Evolutionary conservation across 495 filamentous ascomycete genomes (phyloP), one percentile per base, ranked within the genome.

Genomic region (Aspergillus steynii): DNA sequence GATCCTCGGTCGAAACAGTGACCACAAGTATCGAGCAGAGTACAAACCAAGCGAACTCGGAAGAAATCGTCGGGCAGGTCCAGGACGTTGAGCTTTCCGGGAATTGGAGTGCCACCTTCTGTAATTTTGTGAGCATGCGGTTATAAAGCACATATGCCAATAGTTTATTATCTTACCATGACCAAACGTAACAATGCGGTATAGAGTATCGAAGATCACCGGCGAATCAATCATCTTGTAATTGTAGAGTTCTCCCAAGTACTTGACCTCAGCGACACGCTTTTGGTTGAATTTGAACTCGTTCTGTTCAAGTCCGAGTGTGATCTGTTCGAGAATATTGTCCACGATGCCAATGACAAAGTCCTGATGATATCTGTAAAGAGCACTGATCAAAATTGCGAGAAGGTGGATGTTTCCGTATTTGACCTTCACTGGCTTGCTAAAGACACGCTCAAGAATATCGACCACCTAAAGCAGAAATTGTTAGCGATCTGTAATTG

Each of bases 231-330:
- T 85, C 88, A 97, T 92, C 58, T 95, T 88, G 75, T 98, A 99
- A 65, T 96, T 96, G 80, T 99, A 99, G 45, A 99, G 84, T 79
- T 99, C 95, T 14, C 90, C 94, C 14, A 99, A 82, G 68, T 97
- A 99, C 68, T 97, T 98, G 67, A 97, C 90, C 71, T 97, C 93
- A 4, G 95, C 93, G 58, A 98, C 86, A 29, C 95, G 90, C 61
- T 95, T 90, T 74, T 99, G 95, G 71, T 97, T 97, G 78, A 91
- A 96, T 70, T 94, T 92, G 85, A 98, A 99, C 71, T 98, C 94
- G 63, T 97, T 98, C 63, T 90, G 85, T 74, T 99, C 95, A 7
- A 99, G 82, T 3, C 94, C 96, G 55, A 94, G 80, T 0, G 86
- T 90, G 61, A 98, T 91, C 25, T 90, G 87, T 72, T 99, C 95